Percentiles rank a stretch among this genome's conserved stretches.
Evolutionary conservation across 179 eudicot genomes (phyloP).

Genomic region (Amaranthus tricolor): DNA sequence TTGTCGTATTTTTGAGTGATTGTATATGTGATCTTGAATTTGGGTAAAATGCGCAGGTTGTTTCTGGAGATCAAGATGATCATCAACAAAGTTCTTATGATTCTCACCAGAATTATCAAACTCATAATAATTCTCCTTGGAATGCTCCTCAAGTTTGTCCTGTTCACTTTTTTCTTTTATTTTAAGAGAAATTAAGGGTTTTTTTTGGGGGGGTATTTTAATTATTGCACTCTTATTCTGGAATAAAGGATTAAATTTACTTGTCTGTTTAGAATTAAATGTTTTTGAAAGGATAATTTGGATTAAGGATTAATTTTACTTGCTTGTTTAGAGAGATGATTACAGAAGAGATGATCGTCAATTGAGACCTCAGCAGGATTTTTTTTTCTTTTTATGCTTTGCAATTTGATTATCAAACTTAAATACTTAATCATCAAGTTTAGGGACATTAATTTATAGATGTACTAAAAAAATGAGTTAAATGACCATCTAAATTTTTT

Average conservation of each 20-base stretch:
- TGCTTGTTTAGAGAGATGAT: constrained; percentile 16
- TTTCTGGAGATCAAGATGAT: constrained; percentile 57
- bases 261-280: too few relatives aligned
- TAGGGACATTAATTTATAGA: too few relatives aligned
- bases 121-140: not conserved
- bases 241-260: too few relatives aligned
- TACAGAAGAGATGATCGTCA: constrained; percentile 35
- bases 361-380: constrained; percentile 44
- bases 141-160: not conserved
- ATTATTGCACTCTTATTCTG: too few relatives aligned
- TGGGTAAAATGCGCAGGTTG: constrained; percentile 54
- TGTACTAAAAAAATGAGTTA: too few relatives aligned
- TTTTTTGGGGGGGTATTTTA: too few relatives aligned
- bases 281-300: too few relatives aligned
- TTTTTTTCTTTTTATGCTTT: not conserved
- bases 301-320: not conserved
- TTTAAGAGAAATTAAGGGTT: not conserved
- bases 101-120: not conserved
- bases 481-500: too few relatives aligned
- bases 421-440: too few relatives aligned
- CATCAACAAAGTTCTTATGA: constrained; percentile 12
- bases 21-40: not conserved
- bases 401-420: too few relatives aligned
- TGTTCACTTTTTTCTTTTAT: not conserved
- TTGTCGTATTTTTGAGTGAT: not conserved